Evolutionary conservation across 345 rosid genomes (phyloP).

Genomic region (Eucalyptus victrix): DNA sequence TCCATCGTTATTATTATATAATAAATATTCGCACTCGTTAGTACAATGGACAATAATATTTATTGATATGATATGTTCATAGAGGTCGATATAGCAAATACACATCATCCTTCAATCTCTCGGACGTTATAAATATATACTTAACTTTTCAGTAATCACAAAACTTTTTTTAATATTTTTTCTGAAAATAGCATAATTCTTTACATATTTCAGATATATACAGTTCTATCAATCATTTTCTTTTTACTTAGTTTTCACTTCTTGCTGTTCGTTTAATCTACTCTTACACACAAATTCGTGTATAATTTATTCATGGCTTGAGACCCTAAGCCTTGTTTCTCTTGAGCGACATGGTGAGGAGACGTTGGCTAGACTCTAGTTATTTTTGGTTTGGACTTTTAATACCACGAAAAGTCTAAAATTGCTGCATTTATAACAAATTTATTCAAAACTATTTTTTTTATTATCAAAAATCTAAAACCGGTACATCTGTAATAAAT

Average conservation of each 20-base stretch:
- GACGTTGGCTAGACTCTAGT: background rate
- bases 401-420: background rate
- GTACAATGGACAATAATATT: background rate
- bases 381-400: background rate
- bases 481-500: fast-evolving
- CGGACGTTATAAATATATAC: background rate
- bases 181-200: too few species aligned
- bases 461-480: too few species aligned
- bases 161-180: too few species aligned
- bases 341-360: too few species aligned
- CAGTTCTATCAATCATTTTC: too few species aligned
- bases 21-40: fast-evolving
- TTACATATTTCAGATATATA: background rate
- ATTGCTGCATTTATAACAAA: too few species aligned
- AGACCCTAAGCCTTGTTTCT: too few species aligned
- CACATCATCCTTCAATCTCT: background rate
- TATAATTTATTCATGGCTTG: background rate
- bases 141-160: too few species aligned
- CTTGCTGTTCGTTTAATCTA: too few species aligned
- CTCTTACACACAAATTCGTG: background rate
- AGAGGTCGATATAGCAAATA: background rate
- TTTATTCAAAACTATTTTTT: too few species aligned
- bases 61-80: background rate
- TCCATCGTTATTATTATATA: background rate
- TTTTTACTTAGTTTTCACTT: too few species aligned